Base-by-base conservation (phyloP, 1,284 basidiomycete species). In the Pyrrhoderma lamaoense region DNA sequence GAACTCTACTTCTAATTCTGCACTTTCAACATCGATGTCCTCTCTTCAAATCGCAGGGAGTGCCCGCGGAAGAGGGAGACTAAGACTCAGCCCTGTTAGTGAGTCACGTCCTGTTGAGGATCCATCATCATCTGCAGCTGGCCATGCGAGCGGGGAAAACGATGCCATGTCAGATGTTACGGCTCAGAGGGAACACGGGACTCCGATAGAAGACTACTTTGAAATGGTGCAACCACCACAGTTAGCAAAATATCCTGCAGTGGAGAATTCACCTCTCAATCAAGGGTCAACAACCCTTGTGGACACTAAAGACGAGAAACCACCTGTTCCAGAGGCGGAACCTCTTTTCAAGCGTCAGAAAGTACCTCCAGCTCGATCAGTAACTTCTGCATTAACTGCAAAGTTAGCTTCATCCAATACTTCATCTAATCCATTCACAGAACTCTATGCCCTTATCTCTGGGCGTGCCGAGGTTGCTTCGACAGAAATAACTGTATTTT, bases 401-500 rank as follows among this genome's bases (percentile, higher is more conserved):
- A 79, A 87, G 70, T 73, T 91, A 16, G 81, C 80, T 1, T 62
- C 68, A 1, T 75, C 77, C 1, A 70, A 70, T 47, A 66, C 71
- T 39, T 73, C 80, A 7, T 74, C 83, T 8, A 93, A 93, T 61
- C 89, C 89, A 0, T 93, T 90, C 64, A 74, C 82, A 2, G 83
- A 89, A 59, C 66, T 86, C n/a, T 93, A 93, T 62, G 84, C 80
- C 7, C 76, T 84, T 2, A 85, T 91, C 31, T 85, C 85, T 0
- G 87, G 85, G 0, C 79, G 86, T 14, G 81, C 77, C 2, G 80
- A 86, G 58, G 66, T 77, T 8, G 74, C 76, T 3, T 77, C 81
- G 3, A 74, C 85, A 53, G 75, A 75, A 14, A 80, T 96, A 45
- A 78, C 79, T 43, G 75, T 98, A 0, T 98, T 85, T 69, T 98